Evolutionary conservation across 2,329 filamentous ascomycete genomes (phyloP), one percentile per base, ranked within the genome.

Genomic region (Fusarium pseudoanthophilum): DNA sequence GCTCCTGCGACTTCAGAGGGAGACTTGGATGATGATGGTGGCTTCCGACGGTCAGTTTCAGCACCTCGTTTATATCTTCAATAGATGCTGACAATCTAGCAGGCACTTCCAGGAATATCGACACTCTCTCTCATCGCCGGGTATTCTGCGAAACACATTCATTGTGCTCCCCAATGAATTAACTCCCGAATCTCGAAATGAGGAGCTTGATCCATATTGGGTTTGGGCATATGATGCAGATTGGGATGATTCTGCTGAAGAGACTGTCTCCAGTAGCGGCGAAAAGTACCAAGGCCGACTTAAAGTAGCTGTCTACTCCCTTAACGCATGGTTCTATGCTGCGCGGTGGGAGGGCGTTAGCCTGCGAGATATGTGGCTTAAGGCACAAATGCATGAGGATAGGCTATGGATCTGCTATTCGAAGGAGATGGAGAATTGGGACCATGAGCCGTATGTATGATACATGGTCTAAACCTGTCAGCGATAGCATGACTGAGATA

Each of bases 101-200:
- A 30, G 46, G 9, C 28, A n/a, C 10, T 49, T 49, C 20, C 28
- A 16, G 16, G 20, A n/a, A 11, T 49, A 30, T 4, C 4, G 46
- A 9, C 14, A 30, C 14, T 13, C 46, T 9, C 28, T 30, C 0
- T 49, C 20, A 30, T 49, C 46, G 0, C 3, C 21, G 3, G 46
- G 21, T 13, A 18, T 49, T 49, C 10, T 49, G 4, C 7, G 6
- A 30, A 49, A 9, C 20, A 30, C 28, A n/a, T 30, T 30, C 20
- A n/a, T 49, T n/a, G 21, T 49, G 5, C 6, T 49, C 46, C 46
- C 46, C 20, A 13, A 4, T 30, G 46, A 11, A 30, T n/a, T 30
- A 2, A 7, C 13, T 16, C 2, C 14, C 7, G 4, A 30, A 4
- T n/a, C 28, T 30, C 4, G 0, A 30, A 18, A 30, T 0, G 10